Percentiles rank a stretch among this genome's conserved stretches.
Evolutionary conservation across 345 rosid species (phyloP).

Genomic region (Hibiscus mutabilis): DNA sequence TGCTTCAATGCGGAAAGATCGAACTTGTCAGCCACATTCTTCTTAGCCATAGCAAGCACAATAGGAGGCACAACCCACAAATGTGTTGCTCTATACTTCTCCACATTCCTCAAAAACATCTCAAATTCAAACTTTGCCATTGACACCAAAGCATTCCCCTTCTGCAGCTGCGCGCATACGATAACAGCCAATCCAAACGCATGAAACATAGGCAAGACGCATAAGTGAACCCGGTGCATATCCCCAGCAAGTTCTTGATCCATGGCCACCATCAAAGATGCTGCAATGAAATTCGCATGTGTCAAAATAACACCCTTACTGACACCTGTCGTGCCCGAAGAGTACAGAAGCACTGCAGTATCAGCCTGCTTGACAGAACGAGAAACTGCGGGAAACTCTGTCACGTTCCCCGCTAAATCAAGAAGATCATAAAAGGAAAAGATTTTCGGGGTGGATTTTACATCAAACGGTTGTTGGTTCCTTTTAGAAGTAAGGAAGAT

Average conservation of each 20-base stretch:
- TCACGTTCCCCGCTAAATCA: slow-evolving; percentile 33
- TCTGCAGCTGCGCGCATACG: slow-evolving; percentile 45
- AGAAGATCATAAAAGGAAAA: slow-evolving; percentile 41
- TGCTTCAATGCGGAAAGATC: slow-evolving; percentile 64
- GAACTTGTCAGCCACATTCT: slow-evolving; percentile 42
- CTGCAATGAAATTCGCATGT: slow-evolving; percentile 72
- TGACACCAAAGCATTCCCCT: slow-evolving; percentile 53
- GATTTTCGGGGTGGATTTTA: slow-evolving; percentile 22
- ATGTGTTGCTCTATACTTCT: slow-evolving; percentile 58
- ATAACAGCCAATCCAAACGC: slow-evolving; percentile 61
- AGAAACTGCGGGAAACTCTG: too few species aligned
- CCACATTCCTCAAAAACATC: slow-evolving; percentile 37
- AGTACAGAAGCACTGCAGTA: too few species aligned
- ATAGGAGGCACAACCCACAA: slow-evolving; percentile 89
- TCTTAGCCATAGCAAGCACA: slow-evolving; percentile 74
- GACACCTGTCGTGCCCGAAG: too few species aligned
- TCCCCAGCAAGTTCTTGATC: slow-evolving; percentile 59
- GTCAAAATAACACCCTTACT: slow-evolving; percentile 86
- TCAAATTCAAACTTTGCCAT: slow-evolving; percentile 67
- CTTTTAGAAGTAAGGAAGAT: slow-evolving; percentile 45
- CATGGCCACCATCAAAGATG: slow-evolving; percentile 38
- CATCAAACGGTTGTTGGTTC: slow-evolving; percentile 7
- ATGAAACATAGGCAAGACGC: slow-evolving; percentile 87
- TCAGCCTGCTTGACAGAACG: too few species aligned
- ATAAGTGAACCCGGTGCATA: slow-evolving; percentile 39